A percentile compares a stretch with the other conserved stretches of the same genome.
phyloP scores from a whole-genome alignment of 352 stramenopile species.

The Globisporangium okanoganense region DNA sequence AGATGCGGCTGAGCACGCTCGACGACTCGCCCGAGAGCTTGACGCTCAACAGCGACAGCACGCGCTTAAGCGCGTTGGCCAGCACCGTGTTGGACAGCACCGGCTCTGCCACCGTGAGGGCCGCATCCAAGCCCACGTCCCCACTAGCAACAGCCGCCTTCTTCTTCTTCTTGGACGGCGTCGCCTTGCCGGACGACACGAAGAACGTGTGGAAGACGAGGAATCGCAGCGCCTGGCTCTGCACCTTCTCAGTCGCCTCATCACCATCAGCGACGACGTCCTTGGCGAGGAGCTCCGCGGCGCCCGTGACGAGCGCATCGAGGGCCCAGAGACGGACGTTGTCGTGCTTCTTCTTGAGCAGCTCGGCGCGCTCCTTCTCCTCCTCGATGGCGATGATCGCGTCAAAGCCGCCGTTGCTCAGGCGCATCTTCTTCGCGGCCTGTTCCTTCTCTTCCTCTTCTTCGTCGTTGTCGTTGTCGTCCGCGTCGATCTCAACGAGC shows the following conservation, averaged over 20 bases:
- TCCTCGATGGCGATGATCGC: slow-evolving; percentile 74
- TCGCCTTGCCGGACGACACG: slow-evolving; percentile 22
- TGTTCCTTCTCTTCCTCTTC: slow-evolving; percentile 27
- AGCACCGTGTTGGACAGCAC: slow-evolving; percentile 46
- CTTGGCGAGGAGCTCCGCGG: slow-evolving; percentile 35
- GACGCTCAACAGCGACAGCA: slow-evolving; percentile 60
- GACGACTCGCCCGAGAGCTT: slow-evolving; percentile 37
- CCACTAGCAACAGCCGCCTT: slow-evolving; percentile 37
- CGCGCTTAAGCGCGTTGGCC: slow-evolving; percentile 47
- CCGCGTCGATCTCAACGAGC: slow-evolving; percentile 38
- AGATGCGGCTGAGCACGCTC: slow-evolving; percentile 52
- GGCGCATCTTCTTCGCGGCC: slow-evolving; percentile 27
- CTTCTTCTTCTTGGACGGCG: slow-evolving; percentile 46
- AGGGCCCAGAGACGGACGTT: slow-evolving; percentile 73
- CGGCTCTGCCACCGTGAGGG: slow-evolving; percentile 24
- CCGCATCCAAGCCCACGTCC: slow-evolving; percentile 19
- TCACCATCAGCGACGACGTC: slow-evolving; percentile 23
- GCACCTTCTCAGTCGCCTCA: slow-evolving; percentile 17
- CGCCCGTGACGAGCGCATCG: slow-evolving; percentile 49
- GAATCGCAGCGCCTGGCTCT: slow-evolving; percentile 53
- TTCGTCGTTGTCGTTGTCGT: slow-evolving; percentile 35
- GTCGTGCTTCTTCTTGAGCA: slow-evolving; percentile 45
- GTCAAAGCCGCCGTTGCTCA: slow-evolving; percentile 52
- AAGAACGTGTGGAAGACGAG: slow-evolving; percentile 75
- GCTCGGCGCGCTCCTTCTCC: slow-evolving; percentile 66